These are phyloP conservation scores for Penicillium antarcticum DNA, from an alignment of 495 filamentous ascomycete genomes.

Conservation along the genomic window DNA sequence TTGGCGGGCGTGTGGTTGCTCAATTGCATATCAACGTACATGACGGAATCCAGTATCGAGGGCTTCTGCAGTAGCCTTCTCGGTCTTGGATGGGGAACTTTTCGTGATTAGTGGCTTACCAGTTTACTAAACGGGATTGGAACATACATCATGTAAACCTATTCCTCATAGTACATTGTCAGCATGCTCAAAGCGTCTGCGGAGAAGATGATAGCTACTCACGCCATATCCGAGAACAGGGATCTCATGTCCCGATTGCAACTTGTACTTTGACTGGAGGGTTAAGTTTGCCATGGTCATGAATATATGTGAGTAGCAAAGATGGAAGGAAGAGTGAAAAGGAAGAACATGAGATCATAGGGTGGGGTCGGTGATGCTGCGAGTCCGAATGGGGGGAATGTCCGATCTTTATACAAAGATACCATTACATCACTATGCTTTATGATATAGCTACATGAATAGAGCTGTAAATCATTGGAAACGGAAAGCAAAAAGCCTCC, in stretches of 20 bases:
- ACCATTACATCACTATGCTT: no score
- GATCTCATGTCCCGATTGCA: conserved; percentile 78
- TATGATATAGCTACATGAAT: no score
- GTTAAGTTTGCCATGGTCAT: conserved; percentile 27
- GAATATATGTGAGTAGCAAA: background rate
- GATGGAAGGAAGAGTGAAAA: background rate
- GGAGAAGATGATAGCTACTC: conserved; percentile 24
- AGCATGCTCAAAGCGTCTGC: background rate
- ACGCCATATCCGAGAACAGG: conserved; percentile 74
- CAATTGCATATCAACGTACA: conserved; percentile 18
- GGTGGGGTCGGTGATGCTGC: background rate
- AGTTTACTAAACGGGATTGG: background rate
- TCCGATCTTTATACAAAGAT: no score
- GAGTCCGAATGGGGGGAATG: no score
- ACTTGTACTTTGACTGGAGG: conserved; percentile 31
- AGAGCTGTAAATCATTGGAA: no score
- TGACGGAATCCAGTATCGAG: conserved; percentile 66
- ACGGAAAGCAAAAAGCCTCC: no score
- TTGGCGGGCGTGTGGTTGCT: background rate
- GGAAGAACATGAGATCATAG: background rate
- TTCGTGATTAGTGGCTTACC: conserved; percentile 4
- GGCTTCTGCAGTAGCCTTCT: conserved; percentile 57
- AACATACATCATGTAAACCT: conserved; percentile 74
- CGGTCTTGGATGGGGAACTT: conserved; percentile 50
- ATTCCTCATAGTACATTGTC: conserved; percentile 1